Evolutionary conservation across 345 rosid species (phyloP), one percentile per base, ranked within the genome.

Genomic region (Hypericum perforatum): DNA sequence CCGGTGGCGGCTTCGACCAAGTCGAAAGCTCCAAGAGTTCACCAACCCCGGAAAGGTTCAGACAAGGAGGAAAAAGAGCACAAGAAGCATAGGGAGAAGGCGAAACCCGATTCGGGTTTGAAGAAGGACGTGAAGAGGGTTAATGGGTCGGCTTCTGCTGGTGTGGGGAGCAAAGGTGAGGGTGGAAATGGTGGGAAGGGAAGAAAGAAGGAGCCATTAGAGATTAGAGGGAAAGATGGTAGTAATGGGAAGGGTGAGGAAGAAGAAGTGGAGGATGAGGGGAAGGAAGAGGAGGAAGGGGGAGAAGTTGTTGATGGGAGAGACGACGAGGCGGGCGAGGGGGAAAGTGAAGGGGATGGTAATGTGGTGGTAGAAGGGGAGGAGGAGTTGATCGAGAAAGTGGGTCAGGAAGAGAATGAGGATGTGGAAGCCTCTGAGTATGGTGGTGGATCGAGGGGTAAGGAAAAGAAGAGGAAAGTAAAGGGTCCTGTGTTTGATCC

Each of bases 401-500:
- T 51, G 51, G 84, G 84, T 56, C 66, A 70, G 60, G 85, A 84
- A 65, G 53, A 49, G 41, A 56, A 39, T 57, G 87, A 63, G 57
- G 68, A 58, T 53, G 73, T 36, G 48, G 86, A 79, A 56, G 80
- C 73, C n/a, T n/a, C n/a, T 22, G 78, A 65, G 62, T n/a, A n/a
- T n/a, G 59, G 6, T 57, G 77, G 49, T 39, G 71, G 62, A 16
- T 63, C 60, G 29, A 62, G 11, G 56, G 60, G 56, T 51, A 3
- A 14, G 9, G 56, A 54, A 53, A 77, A 79, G 65, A 82, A 67
- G 79, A 74, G 63, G 58, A 82, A 84, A 80, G 56, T 65, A 49
- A 91, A 78, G 72, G 96, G 98, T 74, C 92, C 88, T 0, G 74
- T 87, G 11, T 91, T 91, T 57, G 88, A 91, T 78, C 90, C 95